Base-by-base conservation (phyloP, 169 alveolate genomes). In the Plasmodium adleri region DNA sequence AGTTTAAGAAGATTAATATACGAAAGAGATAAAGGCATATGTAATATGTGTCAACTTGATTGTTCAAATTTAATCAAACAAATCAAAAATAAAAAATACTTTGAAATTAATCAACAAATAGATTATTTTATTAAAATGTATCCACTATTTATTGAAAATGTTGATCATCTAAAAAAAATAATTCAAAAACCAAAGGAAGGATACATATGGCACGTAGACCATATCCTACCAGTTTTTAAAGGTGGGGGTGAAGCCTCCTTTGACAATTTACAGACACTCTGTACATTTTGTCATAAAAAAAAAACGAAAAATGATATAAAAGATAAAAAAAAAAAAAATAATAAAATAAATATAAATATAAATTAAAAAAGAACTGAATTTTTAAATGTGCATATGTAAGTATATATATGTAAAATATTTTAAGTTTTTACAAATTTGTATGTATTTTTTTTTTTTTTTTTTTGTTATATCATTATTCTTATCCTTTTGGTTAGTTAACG, bases 231-330 rank as follows among this genome's bases (percentile, higher is more conserved):
- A 26, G 88, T 75, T 13, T 75, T 12, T 20, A 75, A 67, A 67
- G 88, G 88, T 9, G 88, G 88, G 4, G 88, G 88, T 0, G 63
- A 75, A 67, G 88, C 88, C 13, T 75, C 88, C 28, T 75, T 75
- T 49, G 88, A 75, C 10, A 75, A 75, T 39, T 54, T 75, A 17
- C 88, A 75, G 58, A 75, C 88, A 3, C 49, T 75, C 43, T 75
- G 88, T 75, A 63, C 88, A 63, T 75, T 75, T 68, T 75, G 88
- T n/a, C 88, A 75, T 49, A 59, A 63, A 56, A 75, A 75, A 75
- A 75, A 75, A 75, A 75, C 88, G 45, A 75, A 75, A 32, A 56
- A 75, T 67, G 74, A 75, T 24, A 24, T 47, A 22, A 75, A 62
- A 67, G 26, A 71, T 22, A 75, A 47, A 75, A 4, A 22, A 12